Conservation (phyloP, 2,329 filamentous ascomycete species). For the Penicillium sp. region DNA sequence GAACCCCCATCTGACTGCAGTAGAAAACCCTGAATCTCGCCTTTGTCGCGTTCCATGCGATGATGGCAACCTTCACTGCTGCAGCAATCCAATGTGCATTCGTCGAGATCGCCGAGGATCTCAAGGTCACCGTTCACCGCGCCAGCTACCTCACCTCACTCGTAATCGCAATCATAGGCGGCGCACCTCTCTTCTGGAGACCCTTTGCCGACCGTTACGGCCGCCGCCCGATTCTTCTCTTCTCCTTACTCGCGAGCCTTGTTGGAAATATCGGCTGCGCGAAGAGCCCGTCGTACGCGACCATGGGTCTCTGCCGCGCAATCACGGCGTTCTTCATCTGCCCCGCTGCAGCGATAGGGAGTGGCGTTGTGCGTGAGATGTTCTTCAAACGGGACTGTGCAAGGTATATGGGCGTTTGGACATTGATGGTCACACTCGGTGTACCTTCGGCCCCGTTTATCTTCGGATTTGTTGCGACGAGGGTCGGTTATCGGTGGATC, state of each 20-base stretch:
- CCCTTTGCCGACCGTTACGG: conserved; percentile 60
- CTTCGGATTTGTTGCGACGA: conserved; percentile 52
- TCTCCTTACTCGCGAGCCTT: conserved; percentile 55
- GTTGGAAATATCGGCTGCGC: conserved; percentile 63
- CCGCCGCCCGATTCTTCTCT: conserved; percentile 59
- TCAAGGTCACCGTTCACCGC: conserved; percentile 53
- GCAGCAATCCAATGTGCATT: conserved; percentile 60
- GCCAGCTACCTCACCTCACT: conserved; percentile 61
- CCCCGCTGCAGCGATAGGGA: conserved; percentile 58
- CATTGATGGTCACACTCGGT: conserved; percentile 57
- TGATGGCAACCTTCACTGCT: conserved; percentile 63
- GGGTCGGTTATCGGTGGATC: conserved; percentile 63
- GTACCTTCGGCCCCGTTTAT: conserved; percentile 47
- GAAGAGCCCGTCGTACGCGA: conserved; percentile 53
- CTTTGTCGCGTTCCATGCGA: conserved; percentile 63
- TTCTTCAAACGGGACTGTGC: conserved; percentile 60
- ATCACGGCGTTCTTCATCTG: conserved; percentile 61
- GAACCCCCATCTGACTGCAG: background rate
- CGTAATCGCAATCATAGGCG: conserved; percentile 60
- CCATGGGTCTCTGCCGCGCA: conserved; percentile 58
- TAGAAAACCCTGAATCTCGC: conserved; percentile 41
- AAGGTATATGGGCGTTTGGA: conserved; percentile 63
- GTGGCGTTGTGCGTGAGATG: conserved; percentile 60
- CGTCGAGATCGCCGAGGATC: conserved; percentile 54
- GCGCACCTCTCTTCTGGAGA: conserved; percentile 61